phyloP scores from a whole-genome alignment of 23 red algal species.

The Chondrus crispus region DNA sequence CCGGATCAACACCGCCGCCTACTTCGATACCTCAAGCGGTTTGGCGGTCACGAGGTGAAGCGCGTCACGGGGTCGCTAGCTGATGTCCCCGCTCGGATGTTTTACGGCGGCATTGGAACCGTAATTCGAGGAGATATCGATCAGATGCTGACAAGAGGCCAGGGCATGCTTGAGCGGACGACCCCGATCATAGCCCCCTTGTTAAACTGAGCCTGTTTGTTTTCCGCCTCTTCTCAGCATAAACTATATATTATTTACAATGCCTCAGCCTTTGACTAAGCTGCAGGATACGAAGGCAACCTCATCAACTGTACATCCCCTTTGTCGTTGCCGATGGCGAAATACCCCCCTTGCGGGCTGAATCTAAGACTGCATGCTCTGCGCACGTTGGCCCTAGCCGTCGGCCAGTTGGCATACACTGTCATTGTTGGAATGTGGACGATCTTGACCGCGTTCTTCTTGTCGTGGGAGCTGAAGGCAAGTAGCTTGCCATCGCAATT shows the following conservation, averaged over 20 bases:
- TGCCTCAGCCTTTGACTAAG: background rate
- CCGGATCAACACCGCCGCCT: conserved; percentile 51
- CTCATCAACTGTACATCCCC: conserved; percentile 74
- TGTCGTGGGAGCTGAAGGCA: conserved; percentile 49
- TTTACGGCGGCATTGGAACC: conserved; percentile 64
- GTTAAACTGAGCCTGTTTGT: too few species aligned
- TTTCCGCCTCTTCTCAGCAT: too few species aligned
- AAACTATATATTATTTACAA: too few species aligned
- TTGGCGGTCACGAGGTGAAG: conserved; percentile 23
- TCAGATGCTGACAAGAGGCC: conserved; percentile 28
- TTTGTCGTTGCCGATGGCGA: conserved; percentile 73
- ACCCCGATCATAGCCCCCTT: too few species aligned
- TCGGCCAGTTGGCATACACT: conserved; percentile 83
- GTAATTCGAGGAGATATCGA: conserved; percentile 46
- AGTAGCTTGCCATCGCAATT: conserved; percentile 51
- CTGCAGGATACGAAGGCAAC: conserved; percentile 51
- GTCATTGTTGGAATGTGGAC: conserved; percentile 45
- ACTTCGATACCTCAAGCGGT: conserved; percentile 39
- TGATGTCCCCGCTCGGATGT: conserved; percentile 26
- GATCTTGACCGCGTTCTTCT: conserved; percentile 69
- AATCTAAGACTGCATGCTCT: conserved; percentile 38
- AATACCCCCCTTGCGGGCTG: conserved; percentile 57
- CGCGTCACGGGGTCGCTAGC: conserved; percentile 14
- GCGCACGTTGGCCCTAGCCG: conserved; percentile 30
- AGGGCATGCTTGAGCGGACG: conserved; percentile 19